Evolutionary conservation across 805 yeast species (phyloP).

Genomic region (Brettanomyces nanus): DNA sequence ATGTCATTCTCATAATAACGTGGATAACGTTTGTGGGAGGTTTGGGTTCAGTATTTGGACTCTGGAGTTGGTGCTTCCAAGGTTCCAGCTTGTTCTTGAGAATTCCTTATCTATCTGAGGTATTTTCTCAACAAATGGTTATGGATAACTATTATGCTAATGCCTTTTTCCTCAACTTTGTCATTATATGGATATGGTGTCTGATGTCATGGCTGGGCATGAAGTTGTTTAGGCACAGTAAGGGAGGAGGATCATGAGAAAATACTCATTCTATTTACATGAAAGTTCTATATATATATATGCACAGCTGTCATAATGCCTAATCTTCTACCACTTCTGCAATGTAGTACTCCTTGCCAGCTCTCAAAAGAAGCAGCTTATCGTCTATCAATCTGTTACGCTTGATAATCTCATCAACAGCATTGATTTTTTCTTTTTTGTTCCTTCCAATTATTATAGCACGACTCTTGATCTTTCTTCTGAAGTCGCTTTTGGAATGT

Average conservation of each 20-base stretch:
- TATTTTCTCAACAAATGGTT: slow-evolving; percentile 9
- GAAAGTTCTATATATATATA: neutral
- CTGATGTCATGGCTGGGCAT: slow-evolving; percentile 69
- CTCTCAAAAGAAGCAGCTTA: slow-evolving; percentile 53
- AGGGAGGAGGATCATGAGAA: slow-evolving; percentile 38
- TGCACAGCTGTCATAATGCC: neutral
- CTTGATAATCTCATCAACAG: slow-evolving; percentile 41
- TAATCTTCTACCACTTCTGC: slow-evolving; percentile 29
- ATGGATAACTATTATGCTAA: slow-evolving; percentile 24
- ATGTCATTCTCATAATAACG: slow-evolving; percentile 16
- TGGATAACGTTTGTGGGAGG: slow-evolving; percentile 22
- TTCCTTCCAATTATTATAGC: slow-evolving; percentile 65
- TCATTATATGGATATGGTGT: slow-evolving; percentile 58
- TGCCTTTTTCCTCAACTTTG: slow-evolving; percentile 24
- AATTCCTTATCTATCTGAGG: neutral
- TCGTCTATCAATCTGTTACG: slow-evolving; percentile 45
- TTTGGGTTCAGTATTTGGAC: slow-evolving; percentile 22
- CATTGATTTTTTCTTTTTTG: slow-evolving; percentile 37
- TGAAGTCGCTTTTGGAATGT: slow-evolving; percentile 28
- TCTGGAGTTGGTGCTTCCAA: slow-evolving; percentile 24
- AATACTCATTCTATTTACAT: slow-evolving; percentile 9
- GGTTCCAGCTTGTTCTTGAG: neutral
- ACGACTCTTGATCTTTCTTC: slow-evolving; percentile 54
- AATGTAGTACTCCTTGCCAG: slow-evolving; percentile 67
- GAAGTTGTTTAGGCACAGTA: slow-evolving; percentile 73